phyloP scores from a whole-genome alignment of 768 basidiomycete species.

The Trametes cingulata region DNA sequence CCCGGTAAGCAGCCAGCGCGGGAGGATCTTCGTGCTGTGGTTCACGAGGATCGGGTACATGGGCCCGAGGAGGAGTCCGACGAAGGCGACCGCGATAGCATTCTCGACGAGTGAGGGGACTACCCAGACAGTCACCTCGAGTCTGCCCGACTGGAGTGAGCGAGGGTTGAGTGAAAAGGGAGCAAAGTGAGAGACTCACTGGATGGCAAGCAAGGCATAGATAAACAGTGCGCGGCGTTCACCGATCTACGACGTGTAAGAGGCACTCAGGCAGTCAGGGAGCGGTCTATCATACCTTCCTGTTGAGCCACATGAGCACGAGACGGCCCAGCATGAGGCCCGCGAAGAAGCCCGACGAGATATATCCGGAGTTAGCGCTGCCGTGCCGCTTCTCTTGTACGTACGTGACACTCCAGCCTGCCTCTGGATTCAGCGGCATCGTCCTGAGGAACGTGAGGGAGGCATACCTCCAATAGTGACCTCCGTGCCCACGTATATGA shows the following conservation, averaged over 20 bases:
- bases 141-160: neutral
- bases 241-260: constrained; percentile 23
- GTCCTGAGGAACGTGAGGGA: neutral
- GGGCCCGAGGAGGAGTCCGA: constrained; percentile 46
- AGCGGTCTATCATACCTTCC: constrained; percentile 17
- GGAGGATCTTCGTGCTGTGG: constrained; percentile 65
- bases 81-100: constrained; percentile 44
- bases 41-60: constrained; percentile 66
- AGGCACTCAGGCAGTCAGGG: neutral
- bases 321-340: constrained; percentile 31
- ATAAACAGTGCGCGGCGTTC: constrained; percentile 30
- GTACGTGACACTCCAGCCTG: constrained; percentile 49
- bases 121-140: constrained; percentile 46
- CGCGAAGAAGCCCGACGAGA: constrained; percentile 45
- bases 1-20: constrained; percentile 65
- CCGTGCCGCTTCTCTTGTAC: constrained; percentile 41
- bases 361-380: constrained; percentile 40
- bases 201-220: constrained; percentile 30
- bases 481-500: constrained; percentile 48
- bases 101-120: constrained; percentile 51
- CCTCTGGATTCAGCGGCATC: neutral
- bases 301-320: constrained; percentile 29
- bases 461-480: constrained; percentile 42
- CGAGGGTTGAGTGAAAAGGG: neutral
- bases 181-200: constrained; percentile 25